Evolutionary conservation across 2,329 filamentous ascomycete species (phyloP), one percentile per base, ranked within the genome.

Genomic region (Ophiostoma pallidulum): DNA sequence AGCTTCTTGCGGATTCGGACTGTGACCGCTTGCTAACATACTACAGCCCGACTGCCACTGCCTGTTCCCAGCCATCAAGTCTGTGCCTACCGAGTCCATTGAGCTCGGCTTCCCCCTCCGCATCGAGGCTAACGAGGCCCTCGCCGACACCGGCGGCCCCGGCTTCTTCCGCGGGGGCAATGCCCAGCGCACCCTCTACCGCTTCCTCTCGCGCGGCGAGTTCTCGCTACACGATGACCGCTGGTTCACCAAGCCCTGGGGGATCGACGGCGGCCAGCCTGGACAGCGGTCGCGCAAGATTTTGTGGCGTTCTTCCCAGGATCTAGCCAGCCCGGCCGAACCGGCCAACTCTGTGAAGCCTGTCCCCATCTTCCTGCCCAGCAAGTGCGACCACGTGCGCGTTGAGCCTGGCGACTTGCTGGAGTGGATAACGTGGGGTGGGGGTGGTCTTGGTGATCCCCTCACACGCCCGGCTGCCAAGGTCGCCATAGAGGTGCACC

Each of bases 401-500:
- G 70, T 73, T 1, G 58, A 65, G 29, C 66, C 65, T 1, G 69
- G 65, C 12, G 70, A 74, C 50, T 61, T 72, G 1, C 65, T 73
- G 5, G 69, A 73, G 58, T 73, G 66, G 66, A 63, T 71, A 26
- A 73, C 71, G 4, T 73, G 69, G 70, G 69, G 70, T 39, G 70
- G 68, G 24, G 70, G 69, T 19, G 69, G 70, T 2, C 62, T 73
- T 12, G 71, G 70, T 28, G 69, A 73, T 55, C 65, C 69, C 0
- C 58, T 73, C 6, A 66, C 63, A 0, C 62, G 70, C 1, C 66
- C 70, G 0, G 60, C 66, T 0, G 58, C 64, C 22, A 65, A 63
- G 35, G 70, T 74, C 9, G 68, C 69, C 2, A 55, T 65, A 9
- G 71, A 74, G 54, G 67, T 71, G 1, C 66, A 66, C 42, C 64